Percentiles rank a stretch among this genome's conserved stretches.
Evolutionary conservation across 805 yeast species (phyloP).

Genomic region (Barnettozyma sucrosica): DNA sequence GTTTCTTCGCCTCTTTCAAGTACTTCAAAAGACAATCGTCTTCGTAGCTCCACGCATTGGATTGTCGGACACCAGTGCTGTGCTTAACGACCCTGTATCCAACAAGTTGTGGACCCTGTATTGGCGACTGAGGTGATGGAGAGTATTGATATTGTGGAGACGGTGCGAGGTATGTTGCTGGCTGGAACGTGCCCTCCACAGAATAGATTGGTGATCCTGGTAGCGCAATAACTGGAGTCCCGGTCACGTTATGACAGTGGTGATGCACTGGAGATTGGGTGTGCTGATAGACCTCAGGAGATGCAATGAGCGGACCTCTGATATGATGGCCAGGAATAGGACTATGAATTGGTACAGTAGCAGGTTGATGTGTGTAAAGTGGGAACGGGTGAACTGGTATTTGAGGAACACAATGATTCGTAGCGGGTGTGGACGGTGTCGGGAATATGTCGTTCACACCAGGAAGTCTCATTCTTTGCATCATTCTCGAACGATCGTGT

Average conservation of each 20-base stretch:
- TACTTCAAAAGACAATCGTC: slow-evolving; percentile 56
- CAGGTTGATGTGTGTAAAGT: neutral
- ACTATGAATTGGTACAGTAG: neutral
- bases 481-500: neutral
- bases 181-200: neutral
- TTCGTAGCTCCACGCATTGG: slow-evolving; percentile 54
- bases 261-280: neutral
- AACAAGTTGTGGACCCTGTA: neutral
- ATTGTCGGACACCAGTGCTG: slow-evolving; percentile 14
- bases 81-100: slow-evolving; percentile 15
- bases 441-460: slow-evolving; percentile 25
- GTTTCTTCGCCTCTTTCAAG: slow-evolving; percentile 59
- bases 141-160: neutral
- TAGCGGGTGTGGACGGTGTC: neutral
- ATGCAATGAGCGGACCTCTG: neutral
- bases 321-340: neutral
- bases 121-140: slow-evolving; percentile 1
- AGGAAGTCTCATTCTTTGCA: slow-evolving; percentile 21
- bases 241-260: neutral
- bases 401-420: neutral
- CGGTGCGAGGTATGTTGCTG: slow-evolving; percentile 4
- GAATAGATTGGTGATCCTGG: slow-evolving; percentile 3
- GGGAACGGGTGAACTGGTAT: neutral
- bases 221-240: neutral
- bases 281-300: neutral